phyloP scores from a whole-genome alignment of 2,329 filamentous ascomycete species.

The Phoma sp. region DNA sequence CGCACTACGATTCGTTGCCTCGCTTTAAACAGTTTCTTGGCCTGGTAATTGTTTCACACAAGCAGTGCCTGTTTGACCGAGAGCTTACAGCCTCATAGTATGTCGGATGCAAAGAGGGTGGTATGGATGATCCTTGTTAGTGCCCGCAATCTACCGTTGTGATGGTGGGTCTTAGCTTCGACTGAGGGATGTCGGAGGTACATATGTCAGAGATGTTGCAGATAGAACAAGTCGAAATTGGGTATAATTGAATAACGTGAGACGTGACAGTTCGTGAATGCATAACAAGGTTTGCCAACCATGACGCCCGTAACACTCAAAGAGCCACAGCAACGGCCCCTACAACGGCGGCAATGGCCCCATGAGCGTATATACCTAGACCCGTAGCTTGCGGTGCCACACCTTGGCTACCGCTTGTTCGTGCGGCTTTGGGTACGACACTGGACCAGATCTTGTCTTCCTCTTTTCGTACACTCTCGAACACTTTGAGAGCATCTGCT shows the following conservation, averaged over 20 bases:
- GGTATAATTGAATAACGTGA: slow-evolving; percentile 7
- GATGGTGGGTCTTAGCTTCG: background rate
- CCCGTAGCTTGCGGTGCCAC: slow-evolving; percentile 9
- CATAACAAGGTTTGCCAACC: background rate
- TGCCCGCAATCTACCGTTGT: background rate
- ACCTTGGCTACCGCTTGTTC: slow-evolving; percentile 8
- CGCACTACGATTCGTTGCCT: too few relatives aligned
- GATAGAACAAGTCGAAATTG: slow-evolving; percentile 1
- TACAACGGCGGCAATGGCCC: slow-evolving; percentile 10
- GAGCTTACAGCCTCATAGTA: background rate
- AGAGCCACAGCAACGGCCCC: slow-evolving; percentile 5
- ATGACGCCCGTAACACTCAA: background rate
- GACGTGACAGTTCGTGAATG: slow-evolving; percentile 3
- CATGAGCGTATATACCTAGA: slow-evolving; percentile 5
- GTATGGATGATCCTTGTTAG: background rate
- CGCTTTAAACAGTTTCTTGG: background rate
- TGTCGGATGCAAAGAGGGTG: background rate
- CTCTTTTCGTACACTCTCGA: slow-evolving; percentile 12
- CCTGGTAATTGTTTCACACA: background rate
- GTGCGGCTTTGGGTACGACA: slow-evolving; percentile 11
- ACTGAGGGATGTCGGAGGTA: background rate
- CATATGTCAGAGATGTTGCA: background rate
- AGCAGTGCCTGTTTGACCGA: background rate
- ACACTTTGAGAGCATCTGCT: slow-evolving; percentile 9
- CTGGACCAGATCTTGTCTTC: slow-evolving; percentile 14